A percentile compares a stretch with the other conserved stretches of the same genome.
Conservation (phyloP, 345 rosid species). For the Eucalyptus erythrocorys region DNA sequence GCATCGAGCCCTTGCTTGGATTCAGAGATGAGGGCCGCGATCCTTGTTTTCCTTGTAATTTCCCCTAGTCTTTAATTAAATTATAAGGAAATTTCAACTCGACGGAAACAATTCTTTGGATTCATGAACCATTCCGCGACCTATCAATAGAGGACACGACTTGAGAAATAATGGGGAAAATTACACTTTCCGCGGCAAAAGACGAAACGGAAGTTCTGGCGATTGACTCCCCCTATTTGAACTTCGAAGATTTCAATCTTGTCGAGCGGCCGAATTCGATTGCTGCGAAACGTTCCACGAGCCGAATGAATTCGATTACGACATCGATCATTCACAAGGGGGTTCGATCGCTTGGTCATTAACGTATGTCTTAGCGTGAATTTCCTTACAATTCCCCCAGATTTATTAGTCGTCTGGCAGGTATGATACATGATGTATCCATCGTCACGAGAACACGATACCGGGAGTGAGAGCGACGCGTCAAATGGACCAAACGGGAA, state of each 20-base stretch:
- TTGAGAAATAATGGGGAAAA: not conserved
- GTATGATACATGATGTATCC: not conserved
- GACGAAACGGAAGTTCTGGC: not conserved
- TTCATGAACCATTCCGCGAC: not conserved
- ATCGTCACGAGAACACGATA: not conserved
- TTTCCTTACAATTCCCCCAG: not conserved
- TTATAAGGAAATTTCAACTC: not conserved
- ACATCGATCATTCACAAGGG: not conserved
- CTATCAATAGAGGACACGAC: not conserved
- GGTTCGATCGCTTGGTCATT: not conserved
- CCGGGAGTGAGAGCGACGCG: not conserved
- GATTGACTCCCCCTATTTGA: not conserved
- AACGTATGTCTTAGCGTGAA: not conserved
- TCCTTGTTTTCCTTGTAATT: not conserved
- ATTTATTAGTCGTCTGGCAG: not conserved
- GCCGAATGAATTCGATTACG: not conserved
- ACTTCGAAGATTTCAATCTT: not conserved
- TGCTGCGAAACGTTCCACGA: not conserved
- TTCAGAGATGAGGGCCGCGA: no score
- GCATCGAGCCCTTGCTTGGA: no score
- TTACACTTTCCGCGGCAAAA: not conserved
- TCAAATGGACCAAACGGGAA: not conserved
- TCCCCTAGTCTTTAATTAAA: not conserved
- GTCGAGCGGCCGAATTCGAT: not conserved
- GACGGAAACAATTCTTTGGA: not conserved